phyloP scores from a whole-genome alignment of 371 early-diverging fungal species.

The Apophysomyces ossiformis region DNA sequence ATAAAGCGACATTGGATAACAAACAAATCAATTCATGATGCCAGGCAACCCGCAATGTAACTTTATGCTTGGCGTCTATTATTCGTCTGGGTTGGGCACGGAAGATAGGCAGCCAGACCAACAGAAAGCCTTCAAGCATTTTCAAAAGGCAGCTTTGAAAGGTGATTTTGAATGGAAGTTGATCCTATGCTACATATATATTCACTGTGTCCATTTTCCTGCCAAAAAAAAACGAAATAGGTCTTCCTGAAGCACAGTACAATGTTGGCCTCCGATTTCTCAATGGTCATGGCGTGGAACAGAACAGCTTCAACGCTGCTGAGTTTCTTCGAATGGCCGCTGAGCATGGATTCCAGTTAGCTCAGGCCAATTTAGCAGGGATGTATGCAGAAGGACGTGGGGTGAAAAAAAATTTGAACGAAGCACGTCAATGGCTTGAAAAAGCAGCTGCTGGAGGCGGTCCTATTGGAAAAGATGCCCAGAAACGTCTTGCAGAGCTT shows the following conservation, averaged over 20 bases:
- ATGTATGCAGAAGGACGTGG: constrained; percentile 56
- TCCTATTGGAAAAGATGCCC: constrained; percentile 49
- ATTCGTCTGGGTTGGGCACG: constrained; percentile 31
- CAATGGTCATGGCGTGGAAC: constrained; percentile 48
- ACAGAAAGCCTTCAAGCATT: constrained; percentile 48
- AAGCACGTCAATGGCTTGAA: constrained; percentile 37
- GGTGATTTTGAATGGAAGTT: constrained; percentile 17
- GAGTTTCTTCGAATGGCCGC: constrained; percentile 56
- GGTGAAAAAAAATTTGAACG: constrained; percentile 37
- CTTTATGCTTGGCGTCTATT: constrained; percentile 56
- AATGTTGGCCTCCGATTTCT: constrained; percentile 48
- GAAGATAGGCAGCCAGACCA: constrained; percentile 39
- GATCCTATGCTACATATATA: neutral
- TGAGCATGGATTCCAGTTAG: constrained; percentile 46
- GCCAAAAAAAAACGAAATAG: neutral
- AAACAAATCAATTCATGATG: neutral
- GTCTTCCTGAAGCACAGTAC: constrained; percentile 53
- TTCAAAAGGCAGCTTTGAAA: constrained; percentile 54
- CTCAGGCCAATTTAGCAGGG: constrained; percentile 47
- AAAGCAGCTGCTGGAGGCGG: constrained; percentile 43
- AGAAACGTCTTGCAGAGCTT: constrained; percentile 35
- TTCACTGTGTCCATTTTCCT: neutral
- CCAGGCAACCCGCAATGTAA: constrained; percentile 41
- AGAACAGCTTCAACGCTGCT: constrained; percentile 45
- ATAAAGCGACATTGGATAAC: neutral